Conservation (phyloP, 2,329 filamentous ascomycete genomes). For the Ophiocordyceps camponoti-saundersi region DNA sequence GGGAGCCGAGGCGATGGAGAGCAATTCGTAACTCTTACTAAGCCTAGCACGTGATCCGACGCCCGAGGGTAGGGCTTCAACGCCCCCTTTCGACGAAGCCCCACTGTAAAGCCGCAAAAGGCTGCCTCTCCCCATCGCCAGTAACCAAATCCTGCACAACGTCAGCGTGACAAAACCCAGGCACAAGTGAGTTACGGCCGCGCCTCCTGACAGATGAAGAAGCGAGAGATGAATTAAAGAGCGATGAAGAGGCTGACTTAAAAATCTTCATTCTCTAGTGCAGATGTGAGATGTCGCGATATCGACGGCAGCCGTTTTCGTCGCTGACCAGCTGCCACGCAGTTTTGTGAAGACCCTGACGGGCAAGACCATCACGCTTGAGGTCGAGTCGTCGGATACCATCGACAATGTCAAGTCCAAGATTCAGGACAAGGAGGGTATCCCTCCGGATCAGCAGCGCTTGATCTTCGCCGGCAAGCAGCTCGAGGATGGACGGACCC, state of each 20-base stretch:
- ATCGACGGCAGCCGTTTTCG: neutral
- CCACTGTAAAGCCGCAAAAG: slow-evolving; percentile 20
- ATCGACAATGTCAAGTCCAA: slow-evolving; percentile 99
- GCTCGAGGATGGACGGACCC: slow-evolving; percentile 92
- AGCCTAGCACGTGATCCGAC: too few species aligned
- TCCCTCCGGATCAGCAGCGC: slow-evolving; percentile 94
- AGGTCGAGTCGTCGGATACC: slow-evolving; percentile 96
- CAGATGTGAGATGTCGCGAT: slow-evolving; percentile 55
- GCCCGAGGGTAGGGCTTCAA: slow-evolving; percentile 13
- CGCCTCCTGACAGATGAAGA: neutral
- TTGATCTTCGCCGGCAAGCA: slow-evolving; percentile 99
- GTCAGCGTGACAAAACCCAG: slow-evolving; percentile 32
- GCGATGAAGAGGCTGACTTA: slow-evolving; percentile 27
- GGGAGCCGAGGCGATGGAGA: too few species aligned
- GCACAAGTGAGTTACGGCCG: slow-evolving; percentile 37
- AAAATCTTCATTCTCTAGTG: slow-evolving; percentile 33
- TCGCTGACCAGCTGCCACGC: neutral
- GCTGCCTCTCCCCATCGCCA: neutral
- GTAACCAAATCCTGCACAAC: slow-evolving; percentile 9
- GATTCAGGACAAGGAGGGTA: slow-evolving; percentile 99
- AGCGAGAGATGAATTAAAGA: neutral
- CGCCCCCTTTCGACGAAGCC: slow-evolving; percentile 11
- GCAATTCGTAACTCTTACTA: too few species aligned
- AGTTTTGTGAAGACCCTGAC: slow-evolving; percentile 99
- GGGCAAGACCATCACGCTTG: slow-evolving; percentile 99